Conservation (phyloP, 805 yeast genomes). For the Cyberlindnera suaveolens region DNA sequence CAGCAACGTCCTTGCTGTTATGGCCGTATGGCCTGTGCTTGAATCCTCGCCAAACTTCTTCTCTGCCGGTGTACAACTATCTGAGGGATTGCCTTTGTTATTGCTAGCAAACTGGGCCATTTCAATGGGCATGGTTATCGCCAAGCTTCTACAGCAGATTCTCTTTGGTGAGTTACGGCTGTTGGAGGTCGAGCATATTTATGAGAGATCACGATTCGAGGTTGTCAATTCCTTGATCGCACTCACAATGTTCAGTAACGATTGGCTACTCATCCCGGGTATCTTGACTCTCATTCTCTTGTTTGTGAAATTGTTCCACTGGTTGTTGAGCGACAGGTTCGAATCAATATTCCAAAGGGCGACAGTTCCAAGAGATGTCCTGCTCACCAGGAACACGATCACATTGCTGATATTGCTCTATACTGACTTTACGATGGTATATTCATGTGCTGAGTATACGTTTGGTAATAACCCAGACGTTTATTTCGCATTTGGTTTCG, state of each 20-base stretch:
- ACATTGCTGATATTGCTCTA: conserved; percentile 38
- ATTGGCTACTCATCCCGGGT: conserved; percentile 38
- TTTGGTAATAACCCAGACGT: conserved; percentile 40
- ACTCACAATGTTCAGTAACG: conserved; percentile 45
- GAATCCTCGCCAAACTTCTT: conserved; percentile 37
- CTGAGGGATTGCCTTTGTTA: conserved; percentile 42
- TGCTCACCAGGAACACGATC: conserved; percentile 36
- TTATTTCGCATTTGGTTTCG: conserved; percentile 67
- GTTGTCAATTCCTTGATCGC: conserved; percentile 58
- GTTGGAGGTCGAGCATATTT: conserved; percentile 69
- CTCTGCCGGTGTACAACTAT: conserved; percentile 40
- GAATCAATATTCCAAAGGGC: conserved; percentile 42
- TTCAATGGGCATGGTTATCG: conserved; percentile 30
- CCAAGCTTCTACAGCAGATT: conserved; percentile 42
- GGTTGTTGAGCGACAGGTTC: conserved; percentile 51
- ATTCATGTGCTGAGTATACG: conserved; percentile 43
- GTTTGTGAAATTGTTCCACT: conserved; percentile 65
- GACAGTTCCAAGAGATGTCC: conserved; percentile 26
- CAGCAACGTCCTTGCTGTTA: conserved; percentile 31
- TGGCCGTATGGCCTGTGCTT: conserved; percentile 33
- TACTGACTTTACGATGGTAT: conserved; percentile 48
- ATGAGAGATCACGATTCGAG: conserved; percentile 59
- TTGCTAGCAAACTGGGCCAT: conserved; percentile 40
- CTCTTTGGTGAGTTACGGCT: conserved; percentile 72
- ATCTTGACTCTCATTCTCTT: conserved; percentile 34